Evolutionary conservation across 1,284 basidiomycete species (phyloP), one percentile per base, ranked within the genome.

Genomic region (Cutaneotrichosporon cutaneum): DNA sequence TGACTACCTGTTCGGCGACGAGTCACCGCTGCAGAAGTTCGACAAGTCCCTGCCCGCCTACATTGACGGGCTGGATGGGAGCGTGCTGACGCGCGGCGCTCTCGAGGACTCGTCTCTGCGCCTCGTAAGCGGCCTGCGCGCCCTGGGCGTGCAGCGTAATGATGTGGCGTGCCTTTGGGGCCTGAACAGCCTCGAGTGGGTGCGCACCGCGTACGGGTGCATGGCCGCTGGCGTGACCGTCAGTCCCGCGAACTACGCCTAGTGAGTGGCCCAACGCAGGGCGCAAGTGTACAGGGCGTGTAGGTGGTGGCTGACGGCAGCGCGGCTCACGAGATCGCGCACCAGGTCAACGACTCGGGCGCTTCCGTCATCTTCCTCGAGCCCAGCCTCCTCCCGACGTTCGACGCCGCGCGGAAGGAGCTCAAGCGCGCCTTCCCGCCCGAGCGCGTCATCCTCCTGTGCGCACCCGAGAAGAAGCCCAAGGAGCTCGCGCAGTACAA

Each of bases 41-140:
- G 67, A 71, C 52, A 56, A 59, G 11, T 58, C 32, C 8, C 50
- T 54, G 4, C 63, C 63, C 3, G 63, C 63, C 6, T 89, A 86
- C 73, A 82, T 90, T 56, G 89, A 91, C 69, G 87, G 86, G 0
- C 73, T 80, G 2, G 84, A 87, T 0, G 87, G 85, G 1, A 77
- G 82, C 1, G 80, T 81, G 2, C 68, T 92, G 30, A 83, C 87
- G 0, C 84, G 89, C n/a, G 83, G 72, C 0, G 82, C 85, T 32
- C 75, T 88, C 27, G 83, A 83, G 35, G 75, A 83, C 21, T 77
- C 86, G 26, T 82, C 87, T 0, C 80, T 88, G 13, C 79, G 83
- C 2, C 79, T 90, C n/a, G 86, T 77, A 0, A 80, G 82, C 66
- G 86, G 86, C 0, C 72, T 89, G 21, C 81, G 62, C 44, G 54